Evolutionary conservation across 2,329 filamentous ascomycete species (phyloP).

Genomic region (Rhynchosporium graminicola): DNA sequence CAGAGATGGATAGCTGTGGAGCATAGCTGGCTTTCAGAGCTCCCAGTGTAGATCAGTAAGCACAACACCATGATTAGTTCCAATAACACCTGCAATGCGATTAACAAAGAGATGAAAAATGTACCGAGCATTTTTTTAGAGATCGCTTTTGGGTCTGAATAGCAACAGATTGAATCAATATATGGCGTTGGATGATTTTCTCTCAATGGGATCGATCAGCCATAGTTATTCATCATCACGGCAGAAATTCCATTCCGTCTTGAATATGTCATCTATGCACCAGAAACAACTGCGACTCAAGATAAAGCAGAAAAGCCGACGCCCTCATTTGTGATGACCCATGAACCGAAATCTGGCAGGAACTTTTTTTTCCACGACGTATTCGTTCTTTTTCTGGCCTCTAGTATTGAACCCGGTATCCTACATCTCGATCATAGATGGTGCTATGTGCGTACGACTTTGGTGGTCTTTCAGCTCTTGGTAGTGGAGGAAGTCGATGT

Average conservation of each 20-base stretch:
- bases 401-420: slow-evolving; percentile 34
- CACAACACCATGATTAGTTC: background rate
- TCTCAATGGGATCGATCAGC: slow-evolving; percentile 28
- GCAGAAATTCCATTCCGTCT: slow-evolving; percentile 38
- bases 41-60: background rate
- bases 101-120: slow-evolving; percentile 4
- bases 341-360: slow-evolving; percentile 26
- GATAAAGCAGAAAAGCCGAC: slow-evolving; percentile 31
- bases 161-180: slow-evolving; percentile 16
- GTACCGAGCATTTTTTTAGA: slow-evolving; percentile 8
- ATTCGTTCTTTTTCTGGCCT: slow-evolving; percentile 25
- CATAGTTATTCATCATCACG: slow-evolving; percentile 35
- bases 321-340: slow-evolving; percentile 27
- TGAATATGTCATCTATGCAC: slow-evolving; percentile 41
- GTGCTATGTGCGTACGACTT: slow-evolving; percentile 20
- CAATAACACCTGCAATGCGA: slow-evolving; percentile 12
- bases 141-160: slow-evolving; percentile 20
- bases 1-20: too few relatives aligned
- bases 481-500: slow-evolving; percentile 10
- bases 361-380: slow-evolving; percentile 29
- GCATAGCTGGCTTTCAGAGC: background rate
- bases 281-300: slow-evolving; percentile 32
- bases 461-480: slow-evolving; percentile 3
- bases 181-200: slow-evolving; percentile 20
- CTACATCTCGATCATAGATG: slow-evolving; percentile 31